Base-by-base conservation (phyloP, 805 yeast species). In the Barnettozyma sp. region DNA sequence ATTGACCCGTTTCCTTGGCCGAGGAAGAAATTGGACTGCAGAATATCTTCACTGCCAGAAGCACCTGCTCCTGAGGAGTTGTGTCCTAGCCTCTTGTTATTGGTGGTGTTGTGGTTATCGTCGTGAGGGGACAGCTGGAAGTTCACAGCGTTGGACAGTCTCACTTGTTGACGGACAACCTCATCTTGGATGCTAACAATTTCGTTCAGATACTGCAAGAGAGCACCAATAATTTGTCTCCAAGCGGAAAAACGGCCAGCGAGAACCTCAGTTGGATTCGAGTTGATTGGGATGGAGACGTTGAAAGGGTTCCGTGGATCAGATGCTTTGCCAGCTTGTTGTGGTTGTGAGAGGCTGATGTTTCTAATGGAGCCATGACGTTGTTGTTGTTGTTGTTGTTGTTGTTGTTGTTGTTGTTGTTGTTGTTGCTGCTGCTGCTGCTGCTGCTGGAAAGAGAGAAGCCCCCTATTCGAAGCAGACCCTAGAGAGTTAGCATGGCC, bases 101-200 rank as follows among this genome's bases (percentile, higher is more conserved):
- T 33, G 29, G 17, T 30, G 26, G 17, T 22, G 15, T 22, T 23
- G 16, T 21, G 19, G 13, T 15, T 36, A 10, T 35, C 14, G 20
- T 43, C 39, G 5, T 16, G 30, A 4, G 26, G 22, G 36, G 58
- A 58, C 26, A 58, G 52, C 12, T 68, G 63, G 48, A 64, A 65
- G 39, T 65, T 63, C 14, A 83, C 79, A 8, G 94, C 86, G 55
- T 85, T 88, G 41, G 85, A 83, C 30, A 87, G 68, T 34, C 95
- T 65, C 34, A 79, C 60, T 46, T 85, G 92, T 51, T 85, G 94
- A 40, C 95, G 74, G 23, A 83, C 78, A 13, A 85, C 72, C 54
- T 88, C 95, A 57, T 88, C 96, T 55, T 87, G 92, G 38, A 84
- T 88, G 11, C 82, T 71, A 8, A 85, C 86, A 26, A 77, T 78